Evolutionary conservation across 1,284 basidiomycete genomes (phyloP), one percentile per base, ranked within the genome.

Genomic region (Trichosporon faecale): DNA sequence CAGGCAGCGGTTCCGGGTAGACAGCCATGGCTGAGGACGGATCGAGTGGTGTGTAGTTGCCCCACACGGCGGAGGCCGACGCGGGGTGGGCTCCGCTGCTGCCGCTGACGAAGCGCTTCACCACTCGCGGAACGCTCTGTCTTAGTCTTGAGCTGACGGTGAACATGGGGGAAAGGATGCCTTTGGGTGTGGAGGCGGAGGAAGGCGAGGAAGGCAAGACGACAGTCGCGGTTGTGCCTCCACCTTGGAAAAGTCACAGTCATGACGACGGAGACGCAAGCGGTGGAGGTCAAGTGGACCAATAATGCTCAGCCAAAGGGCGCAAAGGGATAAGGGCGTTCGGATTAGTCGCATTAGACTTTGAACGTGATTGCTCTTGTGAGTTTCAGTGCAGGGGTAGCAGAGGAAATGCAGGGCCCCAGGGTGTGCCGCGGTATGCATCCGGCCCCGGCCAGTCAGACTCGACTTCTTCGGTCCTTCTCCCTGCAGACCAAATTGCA

Each of bases 1-100:
- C 90, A 11, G 74, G 67, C 37, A 88, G 86, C 7, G 86, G 86
- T 9, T 69, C 60, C 8, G 80, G 79, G 65, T 81, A 81, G 29
- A 72, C 57, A 0, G 73, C 75, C 70, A 81, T 74, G 18, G 80
- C 78, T 6, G 66, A 65, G 0, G 74, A 67, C 4, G 80, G 57
- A 29, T 71, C 67, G 31, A 83, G 75, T 35, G 80, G 61, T 4
- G 57, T 68, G 65, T 77, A 74, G 29, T 64, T 25, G 9, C 25
- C 44, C 60, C 66, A 67, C n/a, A 31, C 27, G 11, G 44, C 44
- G 1, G 65, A 21, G 23, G 31, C 33, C 31, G 49, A 55, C n/a
- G 55, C 27, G 18, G 46, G 18, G 18, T 35, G n/a, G 4, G 44
- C 44, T 9, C 9, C 12, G 21, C 21, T 5, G 12, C 49, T n/a